Conservation (phyloP, 352 stramenopile genomes). For the Phytophthora gonapodyides region DNA sequence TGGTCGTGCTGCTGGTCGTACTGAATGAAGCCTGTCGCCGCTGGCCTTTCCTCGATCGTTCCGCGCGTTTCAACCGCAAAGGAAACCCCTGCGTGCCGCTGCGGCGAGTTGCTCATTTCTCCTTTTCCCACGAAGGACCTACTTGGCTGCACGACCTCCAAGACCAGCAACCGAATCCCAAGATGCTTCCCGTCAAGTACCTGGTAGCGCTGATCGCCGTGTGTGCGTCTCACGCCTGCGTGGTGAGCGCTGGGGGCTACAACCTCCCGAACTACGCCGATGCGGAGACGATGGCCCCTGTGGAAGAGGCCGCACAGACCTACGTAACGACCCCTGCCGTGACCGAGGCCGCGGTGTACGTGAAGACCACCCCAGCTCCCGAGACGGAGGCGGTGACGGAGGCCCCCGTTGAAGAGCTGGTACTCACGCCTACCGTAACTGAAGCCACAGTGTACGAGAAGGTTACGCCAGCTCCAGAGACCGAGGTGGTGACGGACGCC, state of each 20-base stretch:
- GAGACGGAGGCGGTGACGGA: constrained; percentile 3
- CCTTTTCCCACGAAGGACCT: constrained; percentile 35
- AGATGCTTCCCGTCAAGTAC: constrained; percentile 41
- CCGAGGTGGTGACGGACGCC: constrained; percentile 2
- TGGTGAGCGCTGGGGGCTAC: constrained; percentile 29
- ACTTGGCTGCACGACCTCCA: constrained; percentile 16
- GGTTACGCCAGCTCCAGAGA: constrained; percentile 15
- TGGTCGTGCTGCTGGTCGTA: no score
- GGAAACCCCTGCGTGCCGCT: constrained; percentile 16
- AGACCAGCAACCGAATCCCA: not conserved
- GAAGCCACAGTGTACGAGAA: constrained; percentile 1
- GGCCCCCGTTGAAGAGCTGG: constrained; percentile 2
- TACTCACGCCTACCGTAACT: constrained; percentile 4
- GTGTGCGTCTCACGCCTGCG: constrained; percentile 26
- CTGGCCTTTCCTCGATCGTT: constrained; percentile 34
- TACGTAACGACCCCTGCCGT: not conserved
- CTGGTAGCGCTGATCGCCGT: constrained; percentile 29
- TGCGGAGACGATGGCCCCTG: not conserved
- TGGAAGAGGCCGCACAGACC: not conserved
- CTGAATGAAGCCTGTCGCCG: no score
- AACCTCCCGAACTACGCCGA: constrained; percentile 16
- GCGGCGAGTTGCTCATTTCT: constrained; percentile 22
- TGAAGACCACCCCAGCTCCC: not conserved
- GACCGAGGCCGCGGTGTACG: not conserved
- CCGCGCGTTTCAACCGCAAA: constrained; percentile 10